A percentile compares a stretch with the other conserved stretches of the same genome.
Evolutionary conservation across 1,284 basidiomycete species (phyloP).

Genomic region (Cutaneotrichosporon sp.): DNA sequence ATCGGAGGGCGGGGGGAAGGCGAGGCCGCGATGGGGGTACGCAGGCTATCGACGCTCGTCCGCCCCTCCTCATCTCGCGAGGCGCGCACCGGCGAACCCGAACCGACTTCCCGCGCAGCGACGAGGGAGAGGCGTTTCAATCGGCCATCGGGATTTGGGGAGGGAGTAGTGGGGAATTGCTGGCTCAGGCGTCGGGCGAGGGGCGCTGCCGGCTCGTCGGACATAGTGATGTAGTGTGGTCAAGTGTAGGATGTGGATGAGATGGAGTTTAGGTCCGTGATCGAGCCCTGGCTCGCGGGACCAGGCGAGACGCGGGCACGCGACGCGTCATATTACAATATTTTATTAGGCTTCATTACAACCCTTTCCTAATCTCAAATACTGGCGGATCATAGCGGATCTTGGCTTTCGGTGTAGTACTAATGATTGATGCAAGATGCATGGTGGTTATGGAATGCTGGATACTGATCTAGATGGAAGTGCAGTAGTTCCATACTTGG

Average conservation of each 20-base stretch:
- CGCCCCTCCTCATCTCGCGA: background rate
- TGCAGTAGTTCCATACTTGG: no score
- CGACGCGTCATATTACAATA: background rate
- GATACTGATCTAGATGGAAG: background rate
- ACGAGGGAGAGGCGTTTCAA: conserved; percentile 33
- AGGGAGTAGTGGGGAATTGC: background rate
- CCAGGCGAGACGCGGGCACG: background rate
- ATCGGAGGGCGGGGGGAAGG: background rate
- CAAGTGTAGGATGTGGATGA: background rate
- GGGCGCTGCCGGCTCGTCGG: background rate
- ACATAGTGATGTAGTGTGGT: background rate
- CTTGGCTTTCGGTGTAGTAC: background rate
- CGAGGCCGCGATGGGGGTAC: background rate
- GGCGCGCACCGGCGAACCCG: background rate
- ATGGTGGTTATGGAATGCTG: background rate
- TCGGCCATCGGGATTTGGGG: conserved; percentile 4
- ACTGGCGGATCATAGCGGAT: background rate
- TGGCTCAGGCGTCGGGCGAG: conserved; percentile 5
- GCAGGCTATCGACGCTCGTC: background rate
- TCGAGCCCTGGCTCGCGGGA: background rate
- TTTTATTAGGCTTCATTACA: background rate
- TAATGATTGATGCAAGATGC: background rate
- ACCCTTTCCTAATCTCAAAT: background rate
- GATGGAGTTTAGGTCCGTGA: conserved; percentile 5
- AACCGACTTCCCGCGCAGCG: conserved; percentile 7